Base-by-base conservation (phyloP, 2,329 filamentous ascomycete genomes). In the Fusarium sublunatum region DNA sequence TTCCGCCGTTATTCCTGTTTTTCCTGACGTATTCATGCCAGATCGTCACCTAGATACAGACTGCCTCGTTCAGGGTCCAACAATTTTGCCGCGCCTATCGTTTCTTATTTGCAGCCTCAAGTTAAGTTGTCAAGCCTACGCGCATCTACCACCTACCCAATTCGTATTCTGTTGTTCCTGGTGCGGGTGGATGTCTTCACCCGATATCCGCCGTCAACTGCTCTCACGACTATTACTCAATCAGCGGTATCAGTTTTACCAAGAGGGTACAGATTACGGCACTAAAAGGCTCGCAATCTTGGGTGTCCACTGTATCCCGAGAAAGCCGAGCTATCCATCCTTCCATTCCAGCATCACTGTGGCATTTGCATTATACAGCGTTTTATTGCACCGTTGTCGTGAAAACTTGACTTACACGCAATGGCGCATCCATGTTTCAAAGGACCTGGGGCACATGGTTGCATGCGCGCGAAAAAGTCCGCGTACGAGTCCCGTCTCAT, bases 241-340 rank as follows among this genome's bases (percentile, higher is more conserved):
- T 19, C 19, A 19, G 19, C 19, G 19, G 19, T 19, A 19, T 19
- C 19, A 19, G 19, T 19, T 19, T 19, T 19, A 19, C 19, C 19
- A 26, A 13, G 38, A 32, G n/a, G 39, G 50, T 31, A 54, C 36
- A 35, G 51, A 35, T 46, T 41, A 40, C 43, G 31, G 22, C 36
- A 39, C 34, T 53, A 57, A 42, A 42, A 25, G 48, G 34, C 22
- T 51, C 53, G 49, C 52, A 67, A 63, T 54, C 56, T 53, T 26
- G 42, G 46, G 47, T 53, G 56, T 43, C 64, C 67, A 68, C 67
- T 68, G 59, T 58, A 55, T 35, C 52, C 65, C 62, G 57, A 70
- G 44, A 59, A 39, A 41, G 32, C 59, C 48, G 55, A 53, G 53
- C 56, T 19, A 19, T 19, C 19, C 19, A 19, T 19, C 19, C 31